Percentiles rank a stretch among this genome's conserved stretches.
phyloP scores from a whole-genome alignment of 306 rosid genomes.

The Medicago ruthenica region DNA sequence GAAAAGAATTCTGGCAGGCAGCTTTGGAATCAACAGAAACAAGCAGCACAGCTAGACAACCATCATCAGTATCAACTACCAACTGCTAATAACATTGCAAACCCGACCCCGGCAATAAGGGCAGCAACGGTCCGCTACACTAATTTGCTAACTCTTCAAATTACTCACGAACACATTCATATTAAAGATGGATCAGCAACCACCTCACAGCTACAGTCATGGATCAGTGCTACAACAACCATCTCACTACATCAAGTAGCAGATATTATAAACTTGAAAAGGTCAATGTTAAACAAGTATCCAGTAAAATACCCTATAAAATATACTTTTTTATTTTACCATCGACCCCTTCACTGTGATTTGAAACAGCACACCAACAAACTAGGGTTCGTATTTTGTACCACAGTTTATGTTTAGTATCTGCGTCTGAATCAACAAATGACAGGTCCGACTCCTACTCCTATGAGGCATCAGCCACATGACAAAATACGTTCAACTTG shows the following conservation, averaged over 20 bases:
- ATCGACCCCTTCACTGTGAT: slow-evolving; percentile 40
- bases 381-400: slow-evolving; percentile 46
- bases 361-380: slow-evolving; percentile 47
- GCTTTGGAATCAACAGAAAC: slow-evolving; percentile 48
- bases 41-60: slow-evolving; percentile 53
- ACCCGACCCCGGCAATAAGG: slow-evolving; percentile 53
- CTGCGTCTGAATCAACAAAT: slow-evolving; percentile 49
- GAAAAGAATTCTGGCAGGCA: slow-evolving; percentile 26
- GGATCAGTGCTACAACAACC: slow-evolving; percentile 53
- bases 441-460: slow-evolving; percentile 60
- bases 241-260: slow-evolving; percentile 64
- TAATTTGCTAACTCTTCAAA: slow-evolving; percentile 52
- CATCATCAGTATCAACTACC: slow-evolving; percentile 45
- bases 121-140: slow-evolving; percentile 60
- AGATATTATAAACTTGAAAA: slow-evolving; percentile 44
- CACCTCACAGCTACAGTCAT: slow-evolving; percentile 60
- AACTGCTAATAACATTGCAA: slow-evolving; percentile 51
- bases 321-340: slow-evolving; percentile 49
- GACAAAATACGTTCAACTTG: slow-evolving; percentile 52
- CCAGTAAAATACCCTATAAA: slow-evolving; percentile 42
- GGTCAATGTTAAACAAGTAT: slow-evolving; percentile 39
- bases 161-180: slow-evolving; percentile 53
- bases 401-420: slow-evolving; percentile 47
- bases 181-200: slow-evolving; percentile 60
- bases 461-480: slow-evolving; percentile 57